Base-by-base conservation (phyloP, 2,329 filamentous ascomycete species). In the Atkinsonella texensis region DNA sequence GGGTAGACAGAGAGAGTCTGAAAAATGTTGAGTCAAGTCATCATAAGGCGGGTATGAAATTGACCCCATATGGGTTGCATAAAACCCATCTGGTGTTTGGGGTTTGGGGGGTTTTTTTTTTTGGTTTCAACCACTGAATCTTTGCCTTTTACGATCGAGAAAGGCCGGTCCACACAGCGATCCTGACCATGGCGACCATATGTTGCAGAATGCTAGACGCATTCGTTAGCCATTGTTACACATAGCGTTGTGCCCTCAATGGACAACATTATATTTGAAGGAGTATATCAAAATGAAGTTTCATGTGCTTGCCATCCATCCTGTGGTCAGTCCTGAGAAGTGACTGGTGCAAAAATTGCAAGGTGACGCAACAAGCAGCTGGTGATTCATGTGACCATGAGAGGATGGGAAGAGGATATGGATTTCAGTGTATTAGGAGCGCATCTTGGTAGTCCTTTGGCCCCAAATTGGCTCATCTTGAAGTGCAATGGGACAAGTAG, bases 211-310 rank as follows among this genome's bases (percentile, higher is more conserved):
- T 46, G 43, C 52, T 46, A 48, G 40, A 45, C 48, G 32, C 45
- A 46, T 47, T 53, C 23, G 45, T 53, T 42, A 53, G 48, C 41
- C 31, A 45, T 39, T 17, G 41, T 38, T 20, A 31, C n/a, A 17
- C 5, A 50, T 28, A 50, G 41, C 41, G 48, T 42, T 41, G 35
- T 45, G 45, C 33, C 18, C 32, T 28, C 28, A 12, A 10, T 20
- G 47, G 41, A 31, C 45, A 32, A 18, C 10, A 15, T 33, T 18
- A 50, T 52, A 45, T 32, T 49, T 45, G 32, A 51, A 28, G 23
- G 35, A 32, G 28, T 31, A 45, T 45, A 45, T 45, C 15, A 45
- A 45, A 3, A 39, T 45, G 18, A 50, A 38, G 12, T 32, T 50
- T 28, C 13, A 45, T 45, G 43, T 13, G 18, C 40, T 28, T 42